A percentile compares a stretch with the other conserved stretches of the same genome.
Evolutionary conservation across 1,284 basidiomycete genomes (phyloP).

Genomic region (Sphagnurus paluster): DNA sequence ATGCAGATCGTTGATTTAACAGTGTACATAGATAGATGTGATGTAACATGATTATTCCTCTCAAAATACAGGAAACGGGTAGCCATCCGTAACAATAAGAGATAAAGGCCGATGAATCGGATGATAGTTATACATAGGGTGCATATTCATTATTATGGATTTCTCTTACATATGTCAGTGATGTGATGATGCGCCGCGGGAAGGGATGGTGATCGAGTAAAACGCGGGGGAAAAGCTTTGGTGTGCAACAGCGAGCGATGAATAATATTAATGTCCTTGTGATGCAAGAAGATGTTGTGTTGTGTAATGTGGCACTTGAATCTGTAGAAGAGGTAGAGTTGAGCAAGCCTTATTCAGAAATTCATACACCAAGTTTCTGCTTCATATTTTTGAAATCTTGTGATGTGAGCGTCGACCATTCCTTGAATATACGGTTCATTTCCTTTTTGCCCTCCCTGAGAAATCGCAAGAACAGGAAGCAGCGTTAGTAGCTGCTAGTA

Average conservation of each 20-base stretch:
- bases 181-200: constrained; percentile 14
- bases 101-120: background rate
- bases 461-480: background rate
- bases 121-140: constrained; percentile 3
- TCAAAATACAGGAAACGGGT: constrained; percentile 12
- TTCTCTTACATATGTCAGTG: constrained; percentile 5
- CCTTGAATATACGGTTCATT: constrained; percentile 43
- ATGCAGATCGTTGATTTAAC: constrained; percentile 4
- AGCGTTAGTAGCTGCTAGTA: constrained; percentile 6
- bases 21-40: constrained; percentile 10
- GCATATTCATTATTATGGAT: constrained; percentile 13
- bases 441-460: constrained; percentile 50
- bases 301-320: background rate
- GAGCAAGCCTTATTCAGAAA: no score
- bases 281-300: constrained; percentile 8
- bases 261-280: constrained; percentile 9
- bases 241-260: constrained; percentile 4
- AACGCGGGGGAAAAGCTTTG: constrained; percentile 7
- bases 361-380: constrained; percentile 49
- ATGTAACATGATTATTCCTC: no score
- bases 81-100: no score
- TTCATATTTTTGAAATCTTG: constrained; percentile 53
- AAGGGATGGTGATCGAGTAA: constrained; percentile 16
- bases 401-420: constrained; percentile 46
- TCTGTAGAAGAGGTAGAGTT: background rate